Percentiles rank a stretch among this genome's conserved stretches.
Conservation (phyloP, 345 rosid genomes). For the Gossypium herbaceum region DNA sequence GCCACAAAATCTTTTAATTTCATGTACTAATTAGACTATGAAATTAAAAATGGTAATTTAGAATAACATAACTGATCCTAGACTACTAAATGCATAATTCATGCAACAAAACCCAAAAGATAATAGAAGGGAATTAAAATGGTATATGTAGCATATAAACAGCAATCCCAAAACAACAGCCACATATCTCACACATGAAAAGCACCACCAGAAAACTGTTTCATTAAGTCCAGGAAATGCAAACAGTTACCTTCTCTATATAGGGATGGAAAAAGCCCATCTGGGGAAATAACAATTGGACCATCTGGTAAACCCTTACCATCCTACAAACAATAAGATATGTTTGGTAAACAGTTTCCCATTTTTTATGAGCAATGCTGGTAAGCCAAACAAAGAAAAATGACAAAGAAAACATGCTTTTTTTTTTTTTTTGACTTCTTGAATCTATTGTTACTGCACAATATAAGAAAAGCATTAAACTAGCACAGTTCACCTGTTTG, state of each 20-base stretch:
- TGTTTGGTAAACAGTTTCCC: background rate
- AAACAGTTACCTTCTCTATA: constrained; percentile 75
- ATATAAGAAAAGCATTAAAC: constrained; percentile 5
- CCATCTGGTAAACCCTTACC: constrained; percentile 97
- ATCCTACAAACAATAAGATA: constrained; percentile 42
- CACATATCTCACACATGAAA: constrained; percentile 3
- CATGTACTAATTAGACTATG: background rate
- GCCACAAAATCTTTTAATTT: background rate
- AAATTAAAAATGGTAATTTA: too few species aligned
- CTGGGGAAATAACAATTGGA: constrained; percentile 96
- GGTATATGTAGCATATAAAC: background rate
- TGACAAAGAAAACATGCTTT: background rate
- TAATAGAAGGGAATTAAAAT: background rate
- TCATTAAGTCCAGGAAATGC: constrained; percentile 6
- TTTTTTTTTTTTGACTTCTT: background rate
- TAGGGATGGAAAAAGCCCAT: constrained; percentile 91
- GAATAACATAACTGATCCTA: background rate
- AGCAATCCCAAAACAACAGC: background rate
- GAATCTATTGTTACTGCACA: background rate
- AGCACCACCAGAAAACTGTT: constrained; percentile 3
- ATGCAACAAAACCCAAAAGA: background rate
- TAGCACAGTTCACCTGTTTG: constrained; percentile 59
- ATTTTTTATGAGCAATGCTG: background rate
- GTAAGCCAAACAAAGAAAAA: background rate
- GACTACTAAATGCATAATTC: background rate